Evolutionary conservation across 176 grass and related monocot species (phyloP).

Genomic region (Rhynchospora breviuscula): DNA sequence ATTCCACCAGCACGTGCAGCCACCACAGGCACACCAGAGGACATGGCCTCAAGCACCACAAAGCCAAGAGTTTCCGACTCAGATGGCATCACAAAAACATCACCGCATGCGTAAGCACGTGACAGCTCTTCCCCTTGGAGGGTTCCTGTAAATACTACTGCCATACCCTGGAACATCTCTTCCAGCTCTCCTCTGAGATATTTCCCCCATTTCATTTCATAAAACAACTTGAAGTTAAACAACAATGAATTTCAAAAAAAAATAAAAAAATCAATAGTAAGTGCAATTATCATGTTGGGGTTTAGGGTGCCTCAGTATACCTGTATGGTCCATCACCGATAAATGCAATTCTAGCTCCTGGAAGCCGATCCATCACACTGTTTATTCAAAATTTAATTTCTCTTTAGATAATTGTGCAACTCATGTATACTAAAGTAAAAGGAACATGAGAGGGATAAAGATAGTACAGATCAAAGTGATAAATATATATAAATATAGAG

Average conservation of each 20-base stretch:
- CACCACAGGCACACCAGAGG: slow-evolving; percentile 68
- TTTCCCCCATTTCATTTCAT: slow-evolving; percentile 1
- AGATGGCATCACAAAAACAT: slow-evolving; percentile 89
- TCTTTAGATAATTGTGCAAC: slow-evolving; percentile 21
- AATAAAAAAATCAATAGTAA: background rate
- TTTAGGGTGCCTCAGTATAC: slow-evolving; percentile 20
- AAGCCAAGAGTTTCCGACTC: slow-evolving; percentile 84
- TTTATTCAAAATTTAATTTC: slow-evolving; percentile 11
- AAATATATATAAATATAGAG: too few relatives aligned
- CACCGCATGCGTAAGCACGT: slow-evolving; percentile 61
- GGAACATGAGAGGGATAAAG: background rate
- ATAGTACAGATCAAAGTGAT: background rate
- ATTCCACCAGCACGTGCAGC: slow-evolving; percentile 68
- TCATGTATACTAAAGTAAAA: background rate
- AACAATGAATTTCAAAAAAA: background rate
- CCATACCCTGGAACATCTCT: slow-evolving; percentile 76
- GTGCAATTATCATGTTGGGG: background rate
- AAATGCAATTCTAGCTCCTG: slow-evolving; percentile 84
- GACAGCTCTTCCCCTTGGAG: slow-evolving; percentile 85
- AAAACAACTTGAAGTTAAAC: background rate
- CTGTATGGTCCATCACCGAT: slow-evolving; percentile 90
- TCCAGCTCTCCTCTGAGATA: slow-evolving; percentile 60
- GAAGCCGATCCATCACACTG: slow-evolving; percentile 90
- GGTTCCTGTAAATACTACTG: slow-evolving; percentile 82
- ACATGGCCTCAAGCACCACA: slow-evolving; percentile 92